phyloP scores from a whole-genome alignment of 164 flowering plant genomes.

The Vitis riparia region DNA sequence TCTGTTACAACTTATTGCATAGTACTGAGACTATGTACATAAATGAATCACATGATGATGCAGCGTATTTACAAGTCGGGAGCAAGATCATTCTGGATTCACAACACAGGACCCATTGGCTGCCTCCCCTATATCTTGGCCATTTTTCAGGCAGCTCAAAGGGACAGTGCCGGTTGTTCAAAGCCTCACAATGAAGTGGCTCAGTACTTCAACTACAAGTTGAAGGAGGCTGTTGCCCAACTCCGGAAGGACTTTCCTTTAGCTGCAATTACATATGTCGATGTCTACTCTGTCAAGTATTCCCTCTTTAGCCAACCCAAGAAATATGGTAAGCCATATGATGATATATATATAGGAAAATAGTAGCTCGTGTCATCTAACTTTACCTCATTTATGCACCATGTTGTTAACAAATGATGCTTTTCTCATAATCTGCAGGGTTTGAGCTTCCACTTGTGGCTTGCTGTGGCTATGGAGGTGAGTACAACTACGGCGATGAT shows the following conservation, averaged over 20 bases:
- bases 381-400: too few relatives aligned
- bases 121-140: slow-evolving; percentile 37
- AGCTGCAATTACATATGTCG: slow-evolving; percentile 38
- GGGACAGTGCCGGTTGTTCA: slow-evolving; percentile 37
- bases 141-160: slow-evolving; percentile 6
- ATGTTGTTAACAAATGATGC: background rate
- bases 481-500: slow-evolving; percentile 28
- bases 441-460: slow-evolving; percentile 34
- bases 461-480: slow-evolving; percentile 51
- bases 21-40: background rate
- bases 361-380: background rate
- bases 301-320: slow-evolving; percentile 22
- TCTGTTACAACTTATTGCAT: too few relatives aligned
- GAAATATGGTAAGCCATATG: slow-evolving; percentile 19
- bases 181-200: slow-evolving; percentile 36
- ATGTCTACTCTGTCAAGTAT: slow-evolving; percentile 42
- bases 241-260: slow-evolving; percentile 36
- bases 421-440: slow-evolving; percentile 23
- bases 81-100: slow-evolving; percentile 49
- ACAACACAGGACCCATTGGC: slow-evolving; percentile 56
- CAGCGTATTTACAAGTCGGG: slow-evolving; percentile 35
- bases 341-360: background rate
- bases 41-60: background rate
- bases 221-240: slow-evolving; percentile 31
- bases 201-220: slow-evolving; percentile 29